Percentiles rank a stretch among this genome's conserved stretches.
These are phyloP conservation scores for Botrytis tulipae DNA, from an alignment of 2,329 filamentous ascomycete species.

Conservation along the genomic window DNA sequence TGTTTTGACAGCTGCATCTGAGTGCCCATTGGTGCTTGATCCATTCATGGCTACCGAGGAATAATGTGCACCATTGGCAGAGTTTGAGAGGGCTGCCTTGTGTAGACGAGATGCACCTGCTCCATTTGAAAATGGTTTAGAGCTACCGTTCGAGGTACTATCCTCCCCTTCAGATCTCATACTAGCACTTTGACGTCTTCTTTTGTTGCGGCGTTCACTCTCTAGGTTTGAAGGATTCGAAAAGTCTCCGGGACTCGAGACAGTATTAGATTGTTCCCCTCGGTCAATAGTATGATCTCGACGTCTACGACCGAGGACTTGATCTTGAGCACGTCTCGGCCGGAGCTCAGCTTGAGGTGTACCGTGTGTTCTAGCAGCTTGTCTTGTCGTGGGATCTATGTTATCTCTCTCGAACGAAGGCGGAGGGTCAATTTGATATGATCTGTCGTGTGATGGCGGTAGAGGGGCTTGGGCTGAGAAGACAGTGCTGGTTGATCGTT, in stretches of 20 bases:
- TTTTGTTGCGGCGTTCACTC: slow-evolving; percentile 50
- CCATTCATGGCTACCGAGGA: slow-evolving; percentile 53
- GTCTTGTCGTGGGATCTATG: slow-evolving; percentile 18
- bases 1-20: slow-evolving; percentile 25
- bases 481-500: slow-evolving; percentile 48
- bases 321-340: slow-evolving; percentile 28
- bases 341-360: not conserved
- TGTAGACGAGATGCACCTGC: slow-evolving; percentile 45
- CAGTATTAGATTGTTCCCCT: slow-evolving; percentile 40
- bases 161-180: slow-evolving; percentile 63
- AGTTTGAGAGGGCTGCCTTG: slow-evolving; percentile 43
- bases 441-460: slow-evolving; percentile 27
- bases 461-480: slow-evolving; percentile 43
- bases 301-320: slow-evolving; percentile 56
- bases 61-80: slow-evolving; percentile 51
- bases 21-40: slow-evolving; percentile 39
- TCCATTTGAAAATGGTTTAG: slow-evolving; percentile 57
- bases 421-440: not conserved
- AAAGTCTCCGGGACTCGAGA: slow-evolving; percentile 33
- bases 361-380: slow-evolving; percentile 6
- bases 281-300: slow-evolving; percentile 45
- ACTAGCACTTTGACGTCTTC: slow-evolving; percentile 54
- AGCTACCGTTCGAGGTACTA: slow-evolving; percentile 53
- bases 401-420: not conserved
- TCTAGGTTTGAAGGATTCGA: slow-evolving; percentile 24